Base-by-base conservation (phyloP, 768 basidiomycete species). In the Lactifluus piperatus region DNA sequence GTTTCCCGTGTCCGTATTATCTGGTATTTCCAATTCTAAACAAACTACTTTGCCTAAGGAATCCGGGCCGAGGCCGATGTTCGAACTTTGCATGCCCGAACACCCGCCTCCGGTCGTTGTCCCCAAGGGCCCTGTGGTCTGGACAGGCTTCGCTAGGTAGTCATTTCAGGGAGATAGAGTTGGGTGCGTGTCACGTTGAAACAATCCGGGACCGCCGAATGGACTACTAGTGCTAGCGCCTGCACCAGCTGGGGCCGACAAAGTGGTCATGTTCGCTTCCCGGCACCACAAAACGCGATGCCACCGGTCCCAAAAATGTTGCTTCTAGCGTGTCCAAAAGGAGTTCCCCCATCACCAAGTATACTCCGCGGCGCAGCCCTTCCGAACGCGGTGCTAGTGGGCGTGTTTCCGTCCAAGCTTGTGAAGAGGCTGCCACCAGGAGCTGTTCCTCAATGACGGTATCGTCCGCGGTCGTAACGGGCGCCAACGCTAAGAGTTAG, bases 391-490 rank as follows among this genome's bases (percentile, higher is more conserved):
- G 47, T 46, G 45, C 41, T 51, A 41, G 2, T 60, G 27, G 63
- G 48, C 46, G 63, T 63, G 51, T 60, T 58, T 45, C 61, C 60
- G 6, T 63, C 60, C 1, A 64, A 48, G 24, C 62, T 57, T 7
- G 62, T 66, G 34, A 68, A 63, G 27, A 60, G 29, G 20, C 57
- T 37, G 24, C 58, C 48, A 24, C 50, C 39, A 1, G 63, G n/a
- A 5, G 65, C 59, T 45, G 59, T n/a, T n/a, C n/a, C n/a, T n/a
- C n/a, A n/a, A n/a, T n/a, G n/a, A n/a, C n/a, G n/a, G n/a, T n/a
- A n/a, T n/a, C n/a, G n/a, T n/a, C n/a, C n/a, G n/a, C n/a, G n/a
- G n/a, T 58, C 6, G 29, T 14, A 27, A n/a, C 14, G 43, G 34
- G 49, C 57, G 49, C 57, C 13, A 22, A 46, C 11, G 16, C 22